Evolutionary conservation across 331 rosid genomes (phyloP).

Genomic region (Phaseolus coccineus): DNA sequence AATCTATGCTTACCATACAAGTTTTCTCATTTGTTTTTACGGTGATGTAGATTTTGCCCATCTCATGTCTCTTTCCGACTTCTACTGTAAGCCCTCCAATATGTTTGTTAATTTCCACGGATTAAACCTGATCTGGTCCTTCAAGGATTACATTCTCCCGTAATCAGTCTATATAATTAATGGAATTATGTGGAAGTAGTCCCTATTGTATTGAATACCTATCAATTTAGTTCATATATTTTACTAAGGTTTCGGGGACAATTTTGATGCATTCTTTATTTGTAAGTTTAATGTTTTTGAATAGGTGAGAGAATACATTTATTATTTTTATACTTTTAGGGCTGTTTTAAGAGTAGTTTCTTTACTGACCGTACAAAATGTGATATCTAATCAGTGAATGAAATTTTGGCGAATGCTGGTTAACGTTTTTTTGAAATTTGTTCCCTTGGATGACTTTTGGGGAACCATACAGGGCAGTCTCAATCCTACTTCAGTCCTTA

Average conservation of each 20-base stretch:
- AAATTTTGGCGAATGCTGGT: neutral
- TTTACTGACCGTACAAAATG: neutral
- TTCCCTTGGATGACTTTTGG: neutral
- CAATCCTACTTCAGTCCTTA: neutral
- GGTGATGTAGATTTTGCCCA: neutral
- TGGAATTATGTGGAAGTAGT: too few species aligned
- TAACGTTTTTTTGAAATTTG: neutral
- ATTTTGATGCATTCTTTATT: neutral
- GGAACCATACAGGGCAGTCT: neutral
- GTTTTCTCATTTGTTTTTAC: neutral
- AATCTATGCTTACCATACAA: neutral
- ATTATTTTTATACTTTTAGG: too few species aligned
- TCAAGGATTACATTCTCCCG: neutral
- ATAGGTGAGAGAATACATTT: too few species aligned
- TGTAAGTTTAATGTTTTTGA: too few species aligned
- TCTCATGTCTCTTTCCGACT: neutral
- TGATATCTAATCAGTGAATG: neutral
- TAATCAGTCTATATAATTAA: neutral
- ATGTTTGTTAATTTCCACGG: neutral
- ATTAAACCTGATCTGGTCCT: neutral
- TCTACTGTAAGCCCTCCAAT: neutral
- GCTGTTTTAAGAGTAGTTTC: neutral
- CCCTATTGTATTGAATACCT: too few species aligned
- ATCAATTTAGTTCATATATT: too few species aligned
- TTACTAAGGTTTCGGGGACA: too few species aligned